These are phyloP conservation scores for Limnomonas spitsbergensis DNA, from an alignment of 139 green algal species.

Conservation along the genomic window DNA sequence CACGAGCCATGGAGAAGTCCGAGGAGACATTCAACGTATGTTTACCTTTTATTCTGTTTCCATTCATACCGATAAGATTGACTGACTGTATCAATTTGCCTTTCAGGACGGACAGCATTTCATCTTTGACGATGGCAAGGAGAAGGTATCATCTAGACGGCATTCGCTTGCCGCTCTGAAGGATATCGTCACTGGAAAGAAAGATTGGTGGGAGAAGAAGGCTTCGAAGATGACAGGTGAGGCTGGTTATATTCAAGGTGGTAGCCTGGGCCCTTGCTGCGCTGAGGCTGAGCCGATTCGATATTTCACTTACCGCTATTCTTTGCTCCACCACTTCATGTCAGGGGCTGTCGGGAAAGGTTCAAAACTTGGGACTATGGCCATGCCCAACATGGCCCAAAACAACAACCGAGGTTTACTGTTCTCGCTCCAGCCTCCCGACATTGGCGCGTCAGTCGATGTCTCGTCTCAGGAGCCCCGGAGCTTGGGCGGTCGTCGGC, in stretches of 20 bases:
- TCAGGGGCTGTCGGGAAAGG: slow-evolving; percentile 1
- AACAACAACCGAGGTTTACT: not conserved
- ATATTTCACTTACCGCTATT: too few relatives aligned
- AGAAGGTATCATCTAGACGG: not conserved
- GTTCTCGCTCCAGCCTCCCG: not conserved
- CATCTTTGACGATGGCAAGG: not conserved
- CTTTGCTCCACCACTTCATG: too few relatives aligned
- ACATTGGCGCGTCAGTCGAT: too few relatives aligned
- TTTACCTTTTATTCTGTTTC: too few relatives aligned
- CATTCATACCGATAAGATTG: too few relatives aligned
- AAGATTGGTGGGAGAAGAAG: slow-evolving; percentile 16
- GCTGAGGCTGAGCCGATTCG: too few relatives aligned
- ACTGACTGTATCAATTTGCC: too few relatives aligned
- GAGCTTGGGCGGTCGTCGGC: not conserved
- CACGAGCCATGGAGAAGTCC: too few relatives aligned
- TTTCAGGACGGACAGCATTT: not conserved
- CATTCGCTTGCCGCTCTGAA: slow-evolving; percentile 7
- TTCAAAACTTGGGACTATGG: slow-evolving; percentile 5
- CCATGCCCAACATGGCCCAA: slow-evolving; percentile 7
- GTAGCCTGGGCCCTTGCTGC: too few relatives aligned
- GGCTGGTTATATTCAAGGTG: too few relatives aligned
- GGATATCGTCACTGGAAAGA: not conserved
- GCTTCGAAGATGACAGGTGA: not conserved
- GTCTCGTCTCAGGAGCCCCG: too few relatives aligned
- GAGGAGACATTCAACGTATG: too few relatives aligned